phyloP scores from a whole-genome alignment of 805 yeast species.

The Candida takata region DNA sequence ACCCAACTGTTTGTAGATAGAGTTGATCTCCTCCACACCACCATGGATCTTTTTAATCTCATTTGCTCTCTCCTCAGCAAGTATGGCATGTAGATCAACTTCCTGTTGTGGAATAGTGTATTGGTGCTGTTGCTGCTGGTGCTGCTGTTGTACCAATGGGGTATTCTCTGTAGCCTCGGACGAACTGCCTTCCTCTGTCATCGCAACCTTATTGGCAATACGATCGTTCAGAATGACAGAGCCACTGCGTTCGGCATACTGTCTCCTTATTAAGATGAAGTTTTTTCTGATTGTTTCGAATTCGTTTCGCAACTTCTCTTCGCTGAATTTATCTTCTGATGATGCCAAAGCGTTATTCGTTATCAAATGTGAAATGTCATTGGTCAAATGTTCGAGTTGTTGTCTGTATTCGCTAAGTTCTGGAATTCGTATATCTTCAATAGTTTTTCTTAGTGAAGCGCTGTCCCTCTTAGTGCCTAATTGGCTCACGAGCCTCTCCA shows the following conservation, averaged over 20 bases:
- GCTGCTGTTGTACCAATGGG: slow-evolving; percentile 19
- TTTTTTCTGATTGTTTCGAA: slow-evolving; percentile 43
- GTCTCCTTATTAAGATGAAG: slow-evolving; percentile 35
- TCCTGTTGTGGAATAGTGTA: slow-evolving; percentile 38
- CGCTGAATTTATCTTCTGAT: slow-evolving; percentile 21
- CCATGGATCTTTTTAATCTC: slow-evolving; percentile 67
- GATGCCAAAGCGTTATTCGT: slow-evolving; percentile 9
- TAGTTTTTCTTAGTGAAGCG: slow-evolving; percentile 27
- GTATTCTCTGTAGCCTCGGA: slow-evolving; percentile 13
- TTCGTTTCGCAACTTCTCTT: slow-evolving; percentile 45
- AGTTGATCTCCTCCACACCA: slow-evolving; percentile 79
- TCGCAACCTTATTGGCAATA: slow-evolving; percentile 10
- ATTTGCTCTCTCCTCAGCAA: slow-evolving; percentile 65
- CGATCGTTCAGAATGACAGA: slow-evolving; percentile 30
- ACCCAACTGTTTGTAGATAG: slow-evolving; percentile 77
- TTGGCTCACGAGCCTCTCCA: slow-evolving; percentile 42
- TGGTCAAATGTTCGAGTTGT: slow-evolving; percentile 28
- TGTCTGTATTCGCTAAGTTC: slow-evolving; percentile 23
- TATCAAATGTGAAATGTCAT: slow-evolving; percentile 19
- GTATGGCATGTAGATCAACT: slow-evolving; percentile 52
- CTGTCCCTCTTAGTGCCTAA: slow-evolving; percentile 43
- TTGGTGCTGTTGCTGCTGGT: slow-evolving; percentile 31
- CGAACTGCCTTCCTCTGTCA: slow-evolving; percentile 18
- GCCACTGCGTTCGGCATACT: slow-evolving; percentile 43
- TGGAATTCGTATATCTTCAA: slow-evolving; percentile 19